Conservation (phyloP, 306 rosid species). For the Citrullus colocynthis region DNA sequence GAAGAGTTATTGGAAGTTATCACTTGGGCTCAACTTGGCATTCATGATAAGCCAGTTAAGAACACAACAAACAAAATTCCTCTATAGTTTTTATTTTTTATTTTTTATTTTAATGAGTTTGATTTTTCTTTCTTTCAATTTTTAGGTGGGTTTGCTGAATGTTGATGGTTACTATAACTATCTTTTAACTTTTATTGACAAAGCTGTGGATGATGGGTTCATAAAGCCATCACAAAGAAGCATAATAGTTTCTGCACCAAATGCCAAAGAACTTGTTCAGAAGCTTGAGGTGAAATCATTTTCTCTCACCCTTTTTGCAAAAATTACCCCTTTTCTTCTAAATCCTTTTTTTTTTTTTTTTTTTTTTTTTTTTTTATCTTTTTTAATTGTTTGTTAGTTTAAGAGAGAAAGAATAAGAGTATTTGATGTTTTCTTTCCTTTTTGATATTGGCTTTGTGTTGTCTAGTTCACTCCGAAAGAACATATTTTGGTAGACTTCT, state of each 20-base stretch:
- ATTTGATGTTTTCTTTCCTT: not conserved
- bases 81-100: not conserved
- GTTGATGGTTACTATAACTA: conserved; percentile 49
- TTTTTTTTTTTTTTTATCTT: not conserved
- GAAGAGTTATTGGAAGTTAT: conserved; percentile 50
- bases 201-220: conserved; percentile 57
- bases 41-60: conserved; percentile 56
- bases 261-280: conserved; percentile 43
- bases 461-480: no score
- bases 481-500: no score
- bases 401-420: not conserved
- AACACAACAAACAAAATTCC: not conserved
- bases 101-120: no score
- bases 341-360: no score
- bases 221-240: conserved; percentile 41
- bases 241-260: conserved; percentile 42
- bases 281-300: conserved; percentile 35
- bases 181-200: conserved; percentile 41
- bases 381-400: not conserved
- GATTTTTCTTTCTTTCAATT: no score
- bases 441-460: no score
- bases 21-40: conserved; percentile 54
- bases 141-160: conserved; percentile 44
- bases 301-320: not conserved
- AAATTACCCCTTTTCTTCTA: not conserved